These are phyloP conservation scores for Petunia hybrid DNA, from an alignment of 305 asterid genomes.

Conservation along the genomic window DNA sequence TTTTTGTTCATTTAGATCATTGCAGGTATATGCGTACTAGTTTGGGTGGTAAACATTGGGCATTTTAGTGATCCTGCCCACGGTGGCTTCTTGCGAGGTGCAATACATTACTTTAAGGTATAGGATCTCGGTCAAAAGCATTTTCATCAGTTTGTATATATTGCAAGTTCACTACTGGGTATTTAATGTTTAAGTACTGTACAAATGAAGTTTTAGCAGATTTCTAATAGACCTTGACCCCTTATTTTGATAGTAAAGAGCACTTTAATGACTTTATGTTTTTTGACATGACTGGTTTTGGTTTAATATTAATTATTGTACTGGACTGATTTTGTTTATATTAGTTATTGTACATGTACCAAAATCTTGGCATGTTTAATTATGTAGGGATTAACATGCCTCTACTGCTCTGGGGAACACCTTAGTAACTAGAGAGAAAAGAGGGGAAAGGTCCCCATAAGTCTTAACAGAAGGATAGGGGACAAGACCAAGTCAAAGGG, in stretches of 20 bases:
- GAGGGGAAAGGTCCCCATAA: too few relatives aligned
- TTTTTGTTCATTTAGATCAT: constrained; percentile 73
- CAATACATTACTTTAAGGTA: constrained; percentile 99
- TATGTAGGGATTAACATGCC: neutral
- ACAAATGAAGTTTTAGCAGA: neutral
- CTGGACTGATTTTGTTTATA: neutral
- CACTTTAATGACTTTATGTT: neutral
- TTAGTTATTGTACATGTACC: constrained; percentile 1
- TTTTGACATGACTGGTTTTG: neutral
- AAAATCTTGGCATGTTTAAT: constrained; percentile 3
- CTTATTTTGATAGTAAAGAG: neutral
- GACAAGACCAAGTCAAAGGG: too few relatives aligned
- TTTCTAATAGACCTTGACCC: neutral
- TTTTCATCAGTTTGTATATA: constrained; percentile 7
- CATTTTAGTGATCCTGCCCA: constrained; percentile 98
- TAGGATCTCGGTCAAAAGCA: neutral
- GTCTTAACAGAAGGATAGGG: too few relatives aligned
- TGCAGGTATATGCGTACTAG: constrained; percentile 96
- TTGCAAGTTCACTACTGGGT: constrained; percentile 15
- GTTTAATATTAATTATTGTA: neutral
- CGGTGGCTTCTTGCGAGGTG: constrained; percentile 95
- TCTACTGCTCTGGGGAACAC: neutral
- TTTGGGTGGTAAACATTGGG: constrained; percentile 97
- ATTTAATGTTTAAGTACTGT: neutral
- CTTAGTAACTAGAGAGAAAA: too few relatives aligned